Evolutionary conservation across 2,329 filamentous ascomycete genomes (phyloP).

Genomic region (Pestalotiopsis sp.): DNA sequence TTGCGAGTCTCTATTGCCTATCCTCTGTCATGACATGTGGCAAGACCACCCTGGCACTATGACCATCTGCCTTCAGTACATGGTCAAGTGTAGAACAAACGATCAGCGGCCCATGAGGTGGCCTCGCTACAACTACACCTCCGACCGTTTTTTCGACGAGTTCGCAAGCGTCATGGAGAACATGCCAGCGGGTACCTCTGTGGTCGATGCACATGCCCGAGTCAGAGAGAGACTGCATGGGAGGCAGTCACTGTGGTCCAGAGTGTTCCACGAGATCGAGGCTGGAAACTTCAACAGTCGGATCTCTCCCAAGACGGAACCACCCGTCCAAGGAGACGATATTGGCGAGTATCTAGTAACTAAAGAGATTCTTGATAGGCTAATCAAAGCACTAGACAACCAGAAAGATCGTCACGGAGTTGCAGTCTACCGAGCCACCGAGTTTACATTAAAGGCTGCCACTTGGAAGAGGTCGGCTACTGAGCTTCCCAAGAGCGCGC

Average conservation of each 20-base stretch:
- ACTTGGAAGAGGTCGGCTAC: not conserved
- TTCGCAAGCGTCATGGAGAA: not conserved
- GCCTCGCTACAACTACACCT: conserved; percentile 12
- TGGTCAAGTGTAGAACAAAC: conserved; percentile 17
- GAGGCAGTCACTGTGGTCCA: not conserved
- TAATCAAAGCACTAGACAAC: not conserved
- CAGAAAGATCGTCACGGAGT: not conserved
- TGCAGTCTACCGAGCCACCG: not conserved
- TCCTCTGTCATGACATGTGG: conserved; percentile 6
- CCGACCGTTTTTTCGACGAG: conserved; percentile 10
- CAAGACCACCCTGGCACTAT: conserved; percentile 9
- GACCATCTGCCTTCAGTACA: conserved; percentile 13
- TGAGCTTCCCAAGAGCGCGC: not conserved
- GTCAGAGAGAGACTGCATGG: not conserved
- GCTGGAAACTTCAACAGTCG: not conserved
- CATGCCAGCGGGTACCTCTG: not conserved
- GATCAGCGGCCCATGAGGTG: conserved; percentile 16
- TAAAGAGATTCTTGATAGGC: not conserved
- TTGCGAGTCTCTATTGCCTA: not conserved
- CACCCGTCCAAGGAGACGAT: not conserved
- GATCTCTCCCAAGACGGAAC: not conserved
- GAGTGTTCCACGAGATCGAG: not conserved
- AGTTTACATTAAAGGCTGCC: not conserved
- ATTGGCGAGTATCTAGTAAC: not conserved
- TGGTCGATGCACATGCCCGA: not conserved